Evolutionary conservation across 805 yeast species (phyloP), one percentile per base, ranked within the genome.

Genomic region (Teunomyces atbi): DNA sequence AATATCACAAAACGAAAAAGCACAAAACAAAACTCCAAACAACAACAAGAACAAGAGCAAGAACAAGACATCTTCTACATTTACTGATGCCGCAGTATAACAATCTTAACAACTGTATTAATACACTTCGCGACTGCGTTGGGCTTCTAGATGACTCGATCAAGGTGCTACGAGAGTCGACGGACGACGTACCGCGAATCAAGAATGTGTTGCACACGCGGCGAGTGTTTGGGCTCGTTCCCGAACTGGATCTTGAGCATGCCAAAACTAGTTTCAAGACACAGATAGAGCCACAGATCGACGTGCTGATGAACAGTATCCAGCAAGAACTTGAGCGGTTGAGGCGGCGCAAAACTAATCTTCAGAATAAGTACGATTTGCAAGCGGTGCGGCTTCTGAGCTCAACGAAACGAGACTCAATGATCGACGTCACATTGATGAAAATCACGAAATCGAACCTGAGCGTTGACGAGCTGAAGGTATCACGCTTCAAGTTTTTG

Each of bases 201-300:
- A 64, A 62, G 32, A 59, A 57, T 18, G 70, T 78, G 5, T 61
- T 79, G n/a, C 54, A 62, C 15, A 76, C 79, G 5, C 63, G 65
- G 35, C 66, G 74, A 29, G 77, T 78, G 18, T 79, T 77, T 60
- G 79, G 79, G 4, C 58, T 78, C 10, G 71, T 78, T 0, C 80
- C 83, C 0, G 81, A 77, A 50, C 59, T 62, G 45, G 81, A 78
- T 45, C 56, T 78, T 20, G 61, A 57, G 6, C 66, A 61, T 36
- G 78, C 78, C 15, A 70, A 70, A 41, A 60, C 59, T 32, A 56
- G 62, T 10, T 58, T 77, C 38, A 61, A 63, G 38, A 51, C 55
- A 10, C 71, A 71, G 26, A 59, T 74, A 3, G 68, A 67, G 30
- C 82, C 82, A 1, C 71, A 76, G 46, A 59, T 78, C 11, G 46